These are phyloP conservation scores for Phytopythium delawarense DNA, from an alignment of 352 stramenopile species.

Conservation along the genomic window DNA sequence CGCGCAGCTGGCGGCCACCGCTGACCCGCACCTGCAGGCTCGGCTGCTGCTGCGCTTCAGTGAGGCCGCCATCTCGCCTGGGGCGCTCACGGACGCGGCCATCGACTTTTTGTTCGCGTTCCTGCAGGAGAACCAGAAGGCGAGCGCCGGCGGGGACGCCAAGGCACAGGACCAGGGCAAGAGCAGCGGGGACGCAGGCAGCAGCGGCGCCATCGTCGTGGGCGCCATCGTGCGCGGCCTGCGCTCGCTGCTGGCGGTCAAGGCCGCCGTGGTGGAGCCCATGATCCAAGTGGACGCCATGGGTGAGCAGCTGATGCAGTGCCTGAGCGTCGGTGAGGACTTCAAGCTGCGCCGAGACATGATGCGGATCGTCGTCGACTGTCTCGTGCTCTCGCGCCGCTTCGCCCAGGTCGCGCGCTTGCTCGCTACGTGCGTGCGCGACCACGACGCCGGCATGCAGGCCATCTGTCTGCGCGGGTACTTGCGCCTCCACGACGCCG, in stretches of 20 bases:
- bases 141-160: slow-evolving; percentile 1
- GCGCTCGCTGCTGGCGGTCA: slow-evolving; percentile 48
- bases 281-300: slow-evolving; percentile 83
- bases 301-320: slow-evolving; percentile 74
- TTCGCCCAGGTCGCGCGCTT: slow-evolving; percentile 38
- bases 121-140: slow-evolving; percentile 50
- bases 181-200: slow-evolving; percentile 4
- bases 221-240: slow-evolving; percentile 63
- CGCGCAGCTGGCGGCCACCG: slow-evolving; percentile 28
- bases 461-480: slow-evolving; percentile 51
- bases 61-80: slow-evolving; percentile 33
- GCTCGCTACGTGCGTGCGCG: slow-evolving; percentile 39
- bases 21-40: slow-evolving; percentile 58
- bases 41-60: slow-evolving; percentile 60
- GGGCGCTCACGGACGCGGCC: slow-evolving; percentile 40
- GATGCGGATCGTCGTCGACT: slow-evolving; percentile 70
- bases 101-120: slow-evolving; percentile 85
- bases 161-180: slow-evolving; percentile 12
- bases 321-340: slow-evolving; percentile 66
- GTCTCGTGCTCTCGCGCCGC: slow-evolving; percentile 37
- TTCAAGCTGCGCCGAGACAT: slow-evolving; percentile 75
- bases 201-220: slow-evolving; percentile 50
- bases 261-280: slow-evolving; percentile 58
- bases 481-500: slow-evolving; percentile 40
- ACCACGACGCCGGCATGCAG: slow-evolving; percentile 59